Evolutionary conservation across 2,329 filamentous ascomycete genomes (phyloP).

Genomic region (Trichoderma koningii): DNA sequence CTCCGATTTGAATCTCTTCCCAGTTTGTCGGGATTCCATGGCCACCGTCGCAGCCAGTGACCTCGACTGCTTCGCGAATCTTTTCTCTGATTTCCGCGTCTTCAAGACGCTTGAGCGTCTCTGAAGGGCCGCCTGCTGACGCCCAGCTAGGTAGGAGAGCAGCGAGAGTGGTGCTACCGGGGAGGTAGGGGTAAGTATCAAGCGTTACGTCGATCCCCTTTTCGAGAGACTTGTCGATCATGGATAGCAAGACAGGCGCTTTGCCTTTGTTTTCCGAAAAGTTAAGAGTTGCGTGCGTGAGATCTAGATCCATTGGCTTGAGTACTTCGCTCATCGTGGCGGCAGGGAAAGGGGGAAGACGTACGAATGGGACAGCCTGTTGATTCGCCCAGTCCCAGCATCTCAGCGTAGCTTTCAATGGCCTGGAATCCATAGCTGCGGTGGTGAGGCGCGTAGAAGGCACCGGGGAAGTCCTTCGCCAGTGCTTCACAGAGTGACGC

Average conservation of each 20-base stretch:
- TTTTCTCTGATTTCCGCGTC: conserved; percentile 30
- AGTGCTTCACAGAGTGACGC: conserved; percentile 31
- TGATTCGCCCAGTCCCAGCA: conserved; percentile 32
- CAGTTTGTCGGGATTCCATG: conserved; percentile 36
- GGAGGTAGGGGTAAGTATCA: conserved; percentile 34
- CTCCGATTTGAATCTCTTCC: conserved; percentile 35
- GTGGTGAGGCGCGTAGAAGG: conserved; percentile 34
- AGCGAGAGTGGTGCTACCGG: conserved; percentile 33
- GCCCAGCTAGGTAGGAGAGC: conserved; percentile 34
- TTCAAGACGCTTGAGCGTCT: conserved; percentile 31
- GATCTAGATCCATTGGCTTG: conserved; percentile 26
- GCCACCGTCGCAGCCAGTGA: conserved; percentile 33
- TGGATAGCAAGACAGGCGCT: conserved; percentile 30
- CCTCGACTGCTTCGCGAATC: conserved; percentile 33
- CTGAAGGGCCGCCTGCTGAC: conserved; percentile 31
- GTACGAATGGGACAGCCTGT: conserved; percentile 34
- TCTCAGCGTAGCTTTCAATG: conserved; percentile 34
- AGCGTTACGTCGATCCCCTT: conserved; percentile 33
- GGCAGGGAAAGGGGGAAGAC: not conserved
- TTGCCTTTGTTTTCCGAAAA: conserved; percentile 34
- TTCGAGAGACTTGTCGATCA: conserved; percentile 31
- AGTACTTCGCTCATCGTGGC: not conserved
- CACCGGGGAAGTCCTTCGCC: conserved; percentile 31
- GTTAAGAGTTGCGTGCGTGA: conserved; percentile 34
- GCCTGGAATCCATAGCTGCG: conserved; percentile 33